A percentile compares a stretch with the other conserved stretches of the same genome.
phyloP scores from a whole-genome alignment of 257 asterid species.

The Fraxinus americana region DNA sequence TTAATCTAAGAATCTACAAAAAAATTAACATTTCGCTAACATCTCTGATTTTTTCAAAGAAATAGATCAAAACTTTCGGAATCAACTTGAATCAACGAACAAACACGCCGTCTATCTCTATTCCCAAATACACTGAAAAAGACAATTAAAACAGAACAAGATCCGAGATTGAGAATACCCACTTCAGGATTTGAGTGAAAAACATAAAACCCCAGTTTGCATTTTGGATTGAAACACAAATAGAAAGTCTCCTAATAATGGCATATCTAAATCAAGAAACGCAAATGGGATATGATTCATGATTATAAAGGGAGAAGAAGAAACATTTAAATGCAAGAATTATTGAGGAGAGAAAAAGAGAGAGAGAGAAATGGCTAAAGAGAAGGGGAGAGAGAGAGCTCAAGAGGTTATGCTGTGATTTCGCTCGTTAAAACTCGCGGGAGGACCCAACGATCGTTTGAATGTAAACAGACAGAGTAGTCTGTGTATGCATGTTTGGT shows the following conservation, averaged over 20 bases:
- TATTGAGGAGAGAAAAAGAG: background rate
- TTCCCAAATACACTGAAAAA: slow-evolving; percentile 27
- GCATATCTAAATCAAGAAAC: slow-evolving; percentile 33
- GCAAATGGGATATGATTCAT: background rate
- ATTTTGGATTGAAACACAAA: slow-evolving; percentile 21
- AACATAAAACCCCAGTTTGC: slow-evolving; percentile 30
- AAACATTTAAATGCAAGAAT: slow-evolving; percentile 1
- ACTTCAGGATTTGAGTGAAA: slow-evolving; percentile 27
- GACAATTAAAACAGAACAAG: slow-evolving; percentile 7
- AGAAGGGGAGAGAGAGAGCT: slow-evolving; percentile 26
- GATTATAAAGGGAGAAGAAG: slow-evolving; percentile 20
- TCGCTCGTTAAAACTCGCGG: slow-evolving; percentile 76
- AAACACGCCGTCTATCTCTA: slow-evolving; percentile 30
- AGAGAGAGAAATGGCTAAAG: slow-evolving; percentile 29
- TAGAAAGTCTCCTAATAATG: slow-evolving; percentile 37
- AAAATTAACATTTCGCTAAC: background rate
- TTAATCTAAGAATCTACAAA: background rate
- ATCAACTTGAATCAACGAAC: slow-evolving; percentile 30
- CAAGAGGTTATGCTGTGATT: slow-evolving; percentile 49
- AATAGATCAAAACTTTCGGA: background rate
- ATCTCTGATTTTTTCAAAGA: background rate
- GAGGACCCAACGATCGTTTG: slow-evolving; percentile 51
- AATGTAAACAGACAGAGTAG: background rate
- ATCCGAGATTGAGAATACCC: slow-evolving; percentile 18
- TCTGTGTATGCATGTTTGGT: too few relatives aligned